Evolutionary conservation across 169 alveolate genomes (phyloP).

Genomic region (Cryptosporidium canis): DNA sequence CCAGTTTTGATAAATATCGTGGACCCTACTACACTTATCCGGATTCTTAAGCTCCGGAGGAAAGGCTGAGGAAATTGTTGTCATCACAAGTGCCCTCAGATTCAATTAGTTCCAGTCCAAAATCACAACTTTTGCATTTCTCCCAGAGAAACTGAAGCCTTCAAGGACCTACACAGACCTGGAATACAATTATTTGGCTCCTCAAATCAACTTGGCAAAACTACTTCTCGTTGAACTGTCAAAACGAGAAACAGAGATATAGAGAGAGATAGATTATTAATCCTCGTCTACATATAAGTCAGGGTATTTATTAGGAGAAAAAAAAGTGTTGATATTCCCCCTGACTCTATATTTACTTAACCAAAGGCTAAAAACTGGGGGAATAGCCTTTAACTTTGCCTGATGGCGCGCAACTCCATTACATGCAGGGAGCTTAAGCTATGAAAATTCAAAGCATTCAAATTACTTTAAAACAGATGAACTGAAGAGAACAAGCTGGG

Average conservation of each 20-base stretch:
- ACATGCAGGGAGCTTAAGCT: not conserved
- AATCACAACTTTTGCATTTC: not conserved
- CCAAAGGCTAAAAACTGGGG: not conserved
- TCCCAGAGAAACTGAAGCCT: not conserved
- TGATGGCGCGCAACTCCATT: not conserved
- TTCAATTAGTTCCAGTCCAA: too few relatives aligned
- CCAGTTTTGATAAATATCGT: conserved; percentile 24
- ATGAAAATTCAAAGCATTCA: not conserved
- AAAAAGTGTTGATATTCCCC: too few relatives aligned
- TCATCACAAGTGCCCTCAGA: not conserved
- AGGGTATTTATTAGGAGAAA: too few relatives aligned
- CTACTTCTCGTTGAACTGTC: too few relatives aligned
- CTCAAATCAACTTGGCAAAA: too few relatives aligned
- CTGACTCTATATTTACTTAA: too few relatives aligned
- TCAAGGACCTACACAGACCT: not conserved
- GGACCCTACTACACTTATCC: conserved; percentile 4
- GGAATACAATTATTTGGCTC: not conserved
- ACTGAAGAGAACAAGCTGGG: conserved; percentile 61
- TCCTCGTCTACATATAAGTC: too few relatives aligned
- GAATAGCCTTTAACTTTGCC: not conserved
- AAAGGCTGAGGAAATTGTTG: conserved; percentile 50
- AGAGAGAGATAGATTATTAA: too few relatives aligned
- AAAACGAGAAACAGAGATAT: too few relatives aligned
- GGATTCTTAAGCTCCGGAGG: conserved; percentile 51
- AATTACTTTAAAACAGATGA: conserved; percentile 45